Conservation (phyloP, 805 yeast species). For the Suhomyces faveliae region DNA sequence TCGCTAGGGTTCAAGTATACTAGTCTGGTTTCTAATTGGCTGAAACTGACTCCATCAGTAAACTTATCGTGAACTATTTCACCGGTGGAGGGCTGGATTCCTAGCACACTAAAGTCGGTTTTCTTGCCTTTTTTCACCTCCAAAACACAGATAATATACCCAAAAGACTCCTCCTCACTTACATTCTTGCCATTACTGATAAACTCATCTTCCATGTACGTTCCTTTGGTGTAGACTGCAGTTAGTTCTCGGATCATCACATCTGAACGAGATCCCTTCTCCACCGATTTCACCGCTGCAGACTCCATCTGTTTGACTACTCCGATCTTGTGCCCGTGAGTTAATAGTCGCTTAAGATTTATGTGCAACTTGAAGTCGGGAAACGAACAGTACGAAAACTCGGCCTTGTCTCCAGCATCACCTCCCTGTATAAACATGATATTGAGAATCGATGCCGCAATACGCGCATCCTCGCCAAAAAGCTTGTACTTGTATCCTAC, state of each 20-base stretch:
- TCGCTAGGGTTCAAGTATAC: conserved; percentile 78
- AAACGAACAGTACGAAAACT: conserved; percentile 79
- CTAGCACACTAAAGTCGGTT: conserved; percentile 45
- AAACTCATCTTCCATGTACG: conserved; percentile 66
- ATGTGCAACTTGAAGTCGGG: conserved; percentile 75
- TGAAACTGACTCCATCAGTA: conserved; percentile 54
- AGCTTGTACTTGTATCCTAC: conserved; percentile 92
- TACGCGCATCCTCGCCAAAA: conserved; percentile 79
- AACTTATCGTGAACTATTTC: conserved; percentile 73
- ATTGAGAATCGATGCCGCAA: conserved; percentile 63
- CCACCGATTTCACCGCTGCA: conserved; percentile 64
- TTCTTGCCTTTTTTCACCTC: conserved; percentile 9
- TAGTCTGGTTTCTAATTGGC: conserved; percentile 70
- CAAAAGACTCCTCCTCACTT: conserved; percentile 22
- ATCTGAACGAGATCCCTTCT: conserved; percentile 42
- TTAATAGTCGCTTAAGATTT: conserved; percentile 71
- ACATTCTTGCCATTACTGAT: conserved; percentile 5
- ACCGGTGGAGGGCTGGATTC: conserved; percentile 73
- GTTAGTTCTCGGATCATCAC: conserved; percentile 70
- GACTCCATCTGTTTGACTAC: conserved; percentile 84
- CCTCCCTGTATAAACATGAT: conserved; percentile 75
- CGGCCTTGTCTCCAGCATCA: conserved; percentile 52
- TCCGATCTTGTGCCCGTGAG: conserved; percentile 76
- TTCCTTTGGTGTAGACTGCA: conserved; percentile 76
- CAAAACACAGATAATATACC: conserved; percentile 46